Evolutionary conservation across 805 yeast species (phyloP).

Genomic region (Kregervanrija fluxuum): DNA sequence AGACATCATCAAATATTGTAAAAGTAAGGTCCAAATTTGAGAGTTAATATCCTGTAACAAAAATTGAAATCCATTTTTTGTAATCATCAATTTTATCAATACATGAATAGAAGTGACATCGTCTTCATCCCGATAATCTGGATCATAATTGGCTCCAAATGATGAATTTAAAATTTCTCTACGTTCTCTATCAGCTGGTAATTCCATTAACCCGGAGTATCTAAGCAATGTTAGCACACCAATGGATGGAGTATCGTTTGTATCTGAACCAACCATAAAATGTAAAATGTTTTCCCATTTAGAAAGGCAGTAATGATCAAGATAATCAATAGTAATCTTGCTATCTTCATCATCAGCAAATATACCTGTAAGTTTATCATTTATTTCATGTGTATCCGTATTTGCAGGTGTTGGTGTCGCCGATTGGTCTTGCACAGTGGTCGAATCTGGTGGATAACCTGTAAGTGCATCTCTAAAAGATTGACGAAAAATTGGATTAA

Average conservation of each 20-base stretch:
- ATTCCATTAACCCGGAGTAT: conserved; percentile 86
- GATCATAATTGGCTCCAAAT: conserved; percentile 14
- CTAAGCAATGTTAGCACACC: conserved; percentile 72
- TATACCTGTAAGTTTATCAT: background rate
- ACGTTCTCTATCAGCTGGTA: conserved; percentile 29
- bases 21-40: conserved; percentile 86
- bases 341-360: conserved; percentile 62
- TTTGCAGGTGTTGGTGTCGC: conserved; percentile 4
- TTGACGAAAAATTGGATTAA: conserved; percentile 67
- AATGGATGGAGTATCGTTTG: conserved; percentile 61
- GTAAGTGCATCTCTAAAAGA: conserved; percentile 80
- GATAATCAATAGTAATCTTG: conserved; percentile 52
- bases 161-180: conserved; percentile 15
- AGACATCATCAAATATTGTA: conserved; percentile 82
- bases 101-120: conserved; percentile 12
- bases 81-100: conserved; percentile 49
- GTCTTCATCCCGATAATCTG: conserved; percentile 14
- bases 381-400: conserved; percentile 3
- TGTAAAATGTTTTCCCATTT: conserved; percentile 96
- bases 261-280: conserved; percentile 93
- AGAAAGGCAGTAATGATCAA: conserved; percentile 73
- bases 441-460: conserved; percentile 34
- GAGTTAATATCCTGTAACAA: conserved; percentile 86
- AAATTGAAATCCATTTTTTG: conserved; percentile 91
- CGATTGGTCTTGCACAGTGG: conserved; percentile 27